phyloP scores from a whole-genome alignment of 2,329 filamentous ascomycete genomes.

The Diaporthe sp. region DNA sequence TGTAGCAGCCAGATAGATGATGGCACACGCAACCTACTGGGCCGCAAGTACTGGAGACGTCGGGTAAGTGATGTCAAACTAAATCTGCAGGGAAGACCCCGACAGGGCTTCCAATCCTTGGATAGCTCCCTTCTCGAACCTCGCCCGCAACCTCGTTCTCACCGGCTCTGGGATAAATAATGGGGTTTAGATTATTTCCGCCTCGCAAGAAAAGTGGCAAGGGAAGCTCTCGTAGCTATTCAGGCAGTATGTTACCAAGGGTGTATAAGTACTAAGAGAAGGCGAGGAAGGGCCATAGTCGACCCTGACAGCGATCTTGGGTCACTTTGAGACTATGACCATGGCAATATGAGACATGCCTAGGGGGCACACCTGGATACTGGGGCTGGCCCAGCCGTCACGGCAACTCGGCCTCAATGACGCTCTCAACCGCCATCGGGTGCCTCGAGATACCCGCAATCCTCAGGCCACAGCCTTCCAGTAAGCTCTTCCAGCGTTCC shows the following conservation, averaged over 20 bases:
- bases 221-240: no score
- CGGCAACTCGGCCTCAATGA: conserved; percentile 15
- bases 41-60: no score
- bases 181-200: no score
- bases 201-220: background rate
- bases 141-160: no score
- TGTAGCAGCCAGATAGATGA: background rate
- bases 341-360: background rate
- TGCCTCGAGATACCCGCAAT: conserved; percentile 46
- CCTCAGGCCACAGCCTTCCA: conserved; percentile 48
- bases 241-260: no score
- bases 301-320: background rate
- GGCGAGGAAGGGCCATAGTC: background rate
- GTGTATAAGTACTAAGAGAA: no score
- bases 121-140: no score
- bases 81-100: no score
- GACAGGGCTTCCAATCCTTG: no score
- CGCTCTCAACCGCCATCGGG: conserved; percentile 17
- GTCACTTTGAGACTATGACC: background rate
- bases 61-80: no score
- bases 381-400: background rate
- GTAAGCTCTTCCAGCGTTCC: conserved; percentile 48
- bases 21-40: no score
- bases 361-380: background rate
- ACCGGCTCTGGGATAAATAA: no score